These are phyloP conservation scores for Athelia sp. DNA, from an alignment of 1,284 basidiomycete genomes.

Conservation along the genomic window DNA sequence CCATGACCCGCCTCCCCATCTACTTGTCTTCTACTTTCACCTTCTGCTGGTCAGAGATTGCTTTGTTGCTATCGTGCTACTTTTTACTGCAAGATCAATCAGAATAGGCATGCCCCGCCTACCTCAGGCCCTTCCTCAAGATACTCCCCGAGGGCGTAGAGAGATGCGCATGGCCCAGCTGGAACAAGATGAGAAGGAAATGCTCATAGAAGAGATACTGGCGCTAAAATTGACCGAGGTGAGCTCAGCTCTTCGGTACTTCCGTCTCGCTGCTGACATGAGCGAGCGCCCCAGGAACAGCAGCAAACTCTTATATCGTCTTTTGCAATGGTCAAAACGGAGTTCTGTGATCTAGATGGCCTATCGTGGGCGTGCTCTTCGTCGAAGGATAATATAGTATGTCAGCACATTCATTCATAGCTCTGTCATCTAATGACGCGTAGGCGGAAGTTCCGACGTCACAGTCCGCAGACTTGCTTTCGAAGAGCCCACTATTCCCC, in stretches of 20 bases:
- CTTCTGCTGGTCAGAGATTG: too few species aligned
- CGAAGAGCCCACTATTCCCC: too few species aligned
- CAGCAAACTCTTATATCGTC: not conserved
- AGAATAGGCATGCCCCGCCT: too few species aligned
- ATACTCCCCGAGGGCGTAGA: not conserved
- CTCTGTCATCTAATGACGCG: too few species aligned
- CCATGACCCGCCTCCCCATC: too few species aligned
- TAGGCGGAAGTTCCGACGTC: too few species aligned
- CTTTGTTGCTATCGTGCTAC: too few species aligned
- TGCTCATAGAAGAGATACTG: not conserved
- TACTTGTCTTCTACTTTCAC: too few species aligned
- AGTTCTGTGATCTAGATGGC: constrained; percentile 1
- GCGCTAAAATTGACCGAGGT: not conserved
- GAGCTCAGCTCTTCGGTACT: not conserved
- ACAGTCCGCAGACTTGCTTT: too few species aligned
- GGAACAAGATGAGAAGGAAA: not conserved
- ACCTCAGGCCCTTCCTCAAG: too few species aligned
- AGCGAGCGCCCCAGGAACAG: not conserved
- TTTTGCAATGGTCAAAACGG: not conserved
- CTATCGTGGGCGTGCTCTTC: not conserved
- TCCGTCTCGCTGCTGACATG: not conserved
- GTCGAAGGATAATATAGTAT: not conserved
- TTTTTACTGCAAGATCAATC: too few species aligned
- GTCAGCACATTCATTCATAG: too few species aligned
- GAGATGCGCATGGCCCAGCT: not conserved